Evolutionary conservation across 139 green algal genomes (phyloP), one percentile per base, ranked within the genome.

Genomic region (Astrephomene gubernaculifera): DNA sequence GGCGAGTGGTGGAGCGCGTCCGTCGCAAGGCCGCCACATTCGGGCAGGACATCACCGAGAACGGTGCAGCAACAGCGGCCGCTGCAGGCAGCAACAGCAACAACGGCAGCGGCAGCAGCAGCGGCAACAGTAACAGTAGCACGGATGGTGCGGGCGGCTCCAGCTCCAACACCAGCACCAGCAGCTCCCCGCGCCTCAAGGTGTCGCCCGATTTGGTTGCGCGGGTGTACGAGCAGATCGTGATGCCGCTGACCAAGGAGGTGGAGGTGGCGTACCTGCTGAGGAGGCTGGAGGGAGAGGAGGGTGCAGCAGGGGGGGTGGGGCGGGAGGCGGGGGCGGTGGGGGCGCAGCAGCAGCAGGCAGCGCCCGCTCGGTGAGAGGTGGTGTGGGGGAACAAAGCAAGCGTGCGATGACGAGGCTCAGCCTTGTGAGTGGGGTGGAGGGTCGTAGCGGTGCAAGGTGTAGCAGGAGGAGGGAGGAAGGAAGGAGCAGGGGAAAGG

Each of bases 221-320:
- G 0, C 43, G 92, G 27, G 84, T 99, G 74, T 99, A 99, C 82
- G 87, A 94, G 53, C 69, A 97, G 14, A 97, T 93, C 90, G 93
- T 99, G 10, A 99, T 99, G 96, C 97, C 97, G 10, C 92, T 99
- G 25, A 99, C 95, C 29, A 99, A 99, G 89, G 93, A 99, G 43
- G 97, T 99, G 69, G 81, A 94, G 88, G 94, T 99, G 41, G 61
- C 93, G 43, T 98, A 98, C 90, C 90, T 99, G 70, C 76, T 99
- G 74, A 71, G 76, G 35, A 81, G 96, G 10, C 89, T 98, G 5
- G 93, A 97, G 4, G 68, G 68, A 12, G 14, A 57, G 17, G 49
- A 57, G 14, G 49, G 49, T n/a, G n/a, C n/a, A n/a, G n/a, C n/a
- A n/a, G n/a, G n/a, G n/a, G n/a, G n/a, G n/a, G n/a, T n/a, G n/a